Conservation (phyloP, 495 filamentous ascomycete species). For the Talaromyces wortmannii region DNA sequence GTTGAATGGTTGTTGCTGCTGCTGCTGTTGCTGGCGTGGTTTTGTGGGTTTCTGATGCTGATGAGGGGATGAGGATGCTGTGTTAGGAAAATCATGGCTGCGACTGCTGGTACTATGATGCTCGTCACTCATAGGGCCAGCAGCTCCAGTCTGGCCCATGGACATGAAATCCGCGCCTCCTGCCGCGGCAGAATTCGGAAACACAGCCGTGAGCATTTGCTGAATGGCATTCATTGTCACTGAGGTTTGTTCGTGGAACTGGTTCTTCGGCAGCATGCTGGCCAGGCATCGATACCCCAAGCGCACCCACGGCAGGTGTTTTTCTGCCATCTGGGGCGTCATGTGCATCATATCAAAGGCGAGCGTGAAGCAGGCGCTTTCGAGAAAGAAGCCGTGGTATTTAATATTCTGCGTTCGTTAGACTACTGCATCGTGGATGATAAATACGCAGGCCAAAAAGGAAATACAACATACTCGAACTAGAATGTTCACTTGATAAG, state of each 20-base stretch:
- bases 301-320: constrained; percentile 35
- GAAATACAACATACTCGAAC: constrained; percentile 19
- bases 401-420: constrained; percentile 23
- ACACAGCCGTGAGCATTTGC: constrained; percentile 3
- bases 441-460: background rate
- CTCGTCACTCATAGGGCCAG: background rate
- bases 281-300: constrained; percentile 23
- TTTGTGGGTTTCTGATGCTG: background rate
- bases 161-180: background rate
- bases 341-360: constrained; percentile 36
- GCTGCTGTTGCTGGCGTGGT: background rate
- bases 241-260: background rate
- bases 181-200: background rate
- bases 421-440: background rate
- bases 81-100: background rate
- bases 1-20: background rate
- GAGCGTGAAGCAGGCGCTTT: constrained; percentile 28
- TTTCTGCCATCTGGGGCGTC: constrained; percentile 15
- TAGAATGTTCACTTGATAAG: constrained; percentile 25
- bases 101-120: background rate
- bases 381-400: constrained; percentile 34
- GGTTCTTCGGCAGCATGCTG: constrained; percentile 14
- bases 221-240: constrained; percentile 4
- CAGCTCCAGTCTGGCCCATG: background rate
- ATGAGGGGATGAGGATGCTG: background rate